phyloP scores from a whole-genome alignment of 257 asterid genomes.

The Agastache rugosa region DNA sequence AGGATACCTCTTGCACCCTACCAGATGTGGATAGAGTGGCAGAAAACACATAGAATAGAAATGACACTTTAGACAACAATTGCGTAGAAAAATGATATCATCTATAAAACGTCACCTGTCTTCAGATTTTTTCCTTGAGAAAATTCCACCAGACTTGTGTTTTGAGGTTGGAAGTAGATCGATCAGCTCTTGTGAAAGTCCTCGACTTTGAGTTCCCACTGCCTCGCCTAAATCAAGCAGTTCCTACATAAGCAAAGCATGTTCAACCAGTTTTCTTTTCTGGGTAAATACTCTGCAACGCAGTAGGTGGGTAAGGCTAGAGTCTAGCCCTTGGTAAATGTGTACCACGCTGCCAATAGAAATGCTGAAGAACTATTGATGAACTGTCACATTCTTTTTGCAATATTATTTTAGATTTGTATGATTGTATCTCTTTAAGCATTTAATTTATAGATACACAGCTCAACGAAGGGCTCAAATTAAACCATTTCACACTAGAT shows the following conservation, averaged over 20 bases:
- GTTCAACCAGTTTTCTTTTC: conserved; percentile 4
- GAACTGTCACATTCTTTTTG: not conserved
- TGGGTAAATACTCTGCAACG: not conserved
- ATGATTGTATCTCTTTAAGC: not conserved
- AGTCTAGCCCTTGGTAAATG: not conserved
- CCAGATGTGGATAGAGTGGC: no score
- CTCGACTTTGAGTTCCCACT: conserved; percentile 86
- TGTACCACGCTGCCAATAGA: not conserved
- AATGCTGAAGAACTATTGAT: not conserved
- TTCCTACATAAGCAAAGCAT: conserved; percentile 55
- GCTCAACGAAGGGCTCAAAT: not conserved
- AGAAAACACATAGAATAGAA: no score
- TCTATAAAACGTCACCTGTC: conserved; percentile 47
- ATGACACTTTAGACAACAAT: not conserved
- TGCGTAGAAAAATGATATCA: not conserved
- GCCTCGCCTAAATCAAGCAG: conserved; percentile 92
- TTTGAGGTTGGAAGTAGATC: conserved; percentile 77
- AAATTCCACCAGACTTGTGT: conserved; percentile 79
- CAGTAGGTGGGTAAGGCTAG: not conserved
- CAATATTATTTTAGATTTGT: not conserved
- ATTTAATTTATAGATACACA: not conserved
- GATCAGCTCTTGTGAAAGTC: conserved; percentile 83
- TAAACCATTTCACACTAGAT: not conserved
- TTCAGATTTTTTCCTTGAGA: conserved; percentile 79
- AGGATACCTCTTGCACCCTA: no score